Base-by-base conservation (phyloP, 1,139 yeast species). In the Candida glucosophila region DNA sequence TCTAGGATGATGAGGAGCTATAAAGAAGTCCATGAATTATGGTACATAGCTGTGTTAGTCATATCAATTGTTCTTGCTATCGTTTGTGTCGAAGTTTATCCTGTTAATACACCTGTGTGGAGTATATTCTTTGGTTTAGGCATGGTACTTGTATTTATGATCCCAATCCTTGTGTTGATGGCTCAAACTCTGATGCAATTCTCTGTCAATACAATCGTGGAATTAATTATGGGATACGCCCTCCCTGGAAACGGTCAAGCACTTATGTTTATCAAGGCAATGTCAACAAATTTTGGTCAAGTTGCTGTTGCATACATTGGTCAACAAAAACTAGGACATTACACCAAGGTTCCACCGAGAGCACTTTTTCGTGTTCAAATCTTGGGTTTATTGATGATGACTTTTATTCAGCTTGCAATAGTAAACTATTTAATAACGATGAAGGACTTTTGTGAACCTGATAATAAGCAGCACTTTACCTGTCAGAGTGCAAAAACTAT, bases 201-300 rank as follows among this genome's bases (percentile, higher is more conserved):
- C 32, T 75, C 76, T 17, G 55, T 75, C 33, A 73, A 73, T 37
- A 76, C 74, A 5, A 49, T 76, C 34, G 73, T 71, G 21, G 80
- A 76, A 44, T 54, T 76, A 37, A 64, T 76, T 32, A 57, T 70
- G 27, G 83, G 83, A 13, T 73, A 73, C 38, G 76, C 77, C 3
- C 36, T 75, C 18, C 81, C 79, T 16, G 79, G 79, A 25, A 73
- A 74, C 30, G 77, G 77, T 22, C 52, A 61, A 25, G 81, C 81
- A 2, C 49, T 73, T 35, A 73, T 68, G 65, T 61, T 70, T 17
- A 52, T 73, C 35, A 74, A 75, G 42, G 73, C 77, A 1, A 60
- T 61, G 33, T 81, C 80, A 15, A 64, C 64, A 39, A 73, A 73
- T 42, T 71, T 73, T 35, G 71, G 67, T 47, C 69, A 68, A 3